A percentile compares a stretch with the other conserved stretches of the same genome.
Evolutionary conservation across 208 protist genomes (phyloP).

Genomic region (Leishmania gerbilli): DNA sequence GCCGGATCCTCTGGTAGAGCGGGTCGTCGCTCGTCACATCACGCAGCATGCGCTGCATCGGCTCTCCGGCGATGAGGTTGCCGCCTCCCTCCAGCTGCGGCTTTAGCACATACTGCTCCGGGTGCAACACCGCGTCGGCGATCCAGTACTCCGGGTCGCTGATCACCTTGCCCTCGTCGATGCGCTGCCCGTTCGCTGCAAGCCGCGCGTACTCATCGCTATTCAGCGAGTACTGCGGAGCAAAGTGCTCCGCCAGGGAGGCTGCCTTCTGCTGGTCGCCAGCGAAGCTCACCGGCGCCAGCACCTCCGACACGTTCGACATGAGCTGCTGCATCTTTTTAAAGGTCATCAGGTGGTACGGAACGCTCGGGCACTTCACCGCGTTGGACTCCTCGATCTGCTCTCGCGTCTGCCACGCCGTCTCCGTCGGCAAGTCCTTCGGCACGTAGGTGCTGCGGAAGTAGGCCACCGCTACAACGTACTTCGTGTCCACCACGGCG

Average conservation of each 20-base stretch:
- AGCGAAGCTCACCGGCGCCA: slow-evolving; percentile 61
- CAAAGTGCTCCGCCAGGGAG: slow-evolving; percentile 67
- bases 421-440: slow-evolving; percentile 81
- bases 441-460: slow-evolving; percentile 94
- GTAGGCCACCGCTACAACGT: slow-evolving; percentile 88
- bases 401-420: slow-evolving; percentile 78
- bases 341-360: slow-evolving; percentile 94
- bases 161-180: slow-evolving; percentile 6
- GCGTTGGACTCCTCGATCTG: slow-evolving; percentile 81
- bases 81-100: slow-evolving; percentile 96
- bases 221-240: slow-evolving; percentile 91
- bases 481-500: slow-evolving; percentile 60
- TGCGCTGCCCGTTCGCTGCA: slow-evolving; percentile 14
- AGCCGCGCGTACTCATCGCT: slow-evolving; percentile 46
- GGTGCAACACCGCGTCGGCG: slow-evolving; percentile 57
- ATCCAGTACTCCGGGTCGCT: slow-evolving; percentile 66
- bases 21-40: slow-evolving; percentile 27
- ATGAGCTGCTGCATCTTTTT: slow-evolving; percentile 97
- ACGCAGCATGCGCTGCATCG: slow-evolving; percentile 63
- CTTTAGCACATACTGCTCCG: slow-evolving; percentile 93
- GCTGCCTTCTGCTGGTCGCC: slow-evolving; percentile 52
- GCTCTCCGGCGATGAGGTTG: slow-evolving; percentile 85
- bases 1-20: slow-evolving; percentile 52
- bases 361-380: slow-evolving; percentile 95
- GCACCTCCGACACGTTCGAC: slow-evolving; percentile 61